Base-by-base conservation (phyloP, 1,139 yeast species). In the Yamadazyma songkhlaensis region DNA sequence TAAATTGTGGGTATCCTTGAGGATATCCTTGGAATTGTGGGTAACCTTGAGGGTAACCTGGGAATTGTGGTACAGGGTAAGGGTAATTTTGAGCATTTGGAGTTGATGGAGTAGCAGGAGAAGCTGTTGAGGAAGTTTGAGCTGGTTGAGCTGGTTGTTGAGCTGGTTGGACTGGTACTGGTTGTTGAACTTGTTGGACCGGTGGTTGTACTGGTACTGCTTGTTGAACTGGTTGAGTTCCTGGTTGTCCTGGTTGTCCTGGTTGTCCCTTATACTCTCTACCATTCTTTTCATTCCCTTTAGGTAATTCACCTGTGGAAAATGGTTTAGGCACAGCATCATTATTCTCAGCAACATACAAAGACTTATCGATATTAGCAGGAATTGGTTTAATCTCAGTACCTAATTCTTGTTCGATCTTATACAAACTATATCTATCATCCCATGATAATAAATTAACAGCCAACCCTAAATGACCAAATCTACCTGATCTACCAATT, bases 401-500 rank as follows among this genome's bases (percentile, higher is more conserved):
- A 25, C 97, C 97, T 53, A 94, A 78, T 64, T 92, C 98, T 64
- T 90, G 96, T 64, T 92, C 98, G 54, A 92, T 90, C 64, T 88
- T 88, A 68, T 89, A 92, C 55, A 92, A 74, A 55, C 85, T 87
- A 66, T 86, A 89, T 59, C 97, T 80, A 60, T 94, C 98, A 56
- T 89, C 84, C 97, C 97, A 92, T 62, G 90, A 87, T 72, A 92
- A 89, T 55, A 92, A 79, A 65, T 92, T 94, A 57, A 92, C 90
- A 31, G 98, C 98, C 60, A 92, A 77, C 74, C 98, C 98, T 59
- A 90, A 79, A 62, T 94, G 98, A 50, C 98, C 98, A 60, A 89
- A 92, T 74, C 98, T 85, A 52, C 98, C 99, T 3, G 97, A 89
- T 73, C 99, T 90, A 74, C 99, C 97, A 56, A 92, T 94, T 77